These are phyloP conservation scores for Eleusine coracana DNA, from an alignment of 176 grass and related monocot genomes.

Conservation along the genomic window DNA sequence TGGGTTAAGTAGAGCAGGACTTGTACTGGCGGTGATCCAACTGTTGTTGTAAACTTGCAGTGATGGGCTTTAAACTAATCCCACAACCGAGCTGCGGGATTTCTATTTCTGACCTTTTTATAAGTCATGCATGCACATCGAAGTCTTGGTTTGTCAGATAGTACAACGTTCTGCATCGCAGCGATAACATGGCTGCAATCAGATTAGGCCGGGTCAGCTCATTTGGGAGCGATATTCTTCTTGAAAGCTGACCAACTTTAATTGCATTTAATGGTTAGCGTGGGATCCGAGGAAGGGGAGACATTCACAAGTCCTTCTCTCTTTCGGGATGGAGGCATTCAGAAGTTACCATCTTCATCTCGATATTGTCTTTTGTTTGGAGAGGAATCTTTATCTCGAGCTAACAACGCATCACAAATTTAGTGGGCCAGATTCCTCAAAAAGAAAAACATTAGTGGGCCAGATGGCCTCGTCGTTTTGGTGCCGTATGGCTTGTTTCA, in stretches of 20 bases:
- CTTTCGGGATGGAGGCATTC: no score
- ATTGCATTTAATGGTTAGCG: constrained; percentile 12
- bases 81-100: no score
- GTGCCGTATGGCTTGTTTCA: background rate
- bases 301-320: no score
- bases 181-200: constrained; percentile 4
- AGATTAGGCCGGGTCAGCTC: background rate
- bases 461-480: background rate
- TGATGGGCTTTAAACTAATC: no score
- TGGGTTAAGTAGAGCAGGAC: constrained; percentile 1
- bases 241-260: background rate
- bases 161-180: background rate
- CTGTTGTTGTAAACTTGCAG: background rate
- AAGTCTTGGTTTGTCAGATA: background rate
- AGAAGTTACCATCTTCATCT: no score
- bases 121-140: background rate
- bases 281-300: background rate
- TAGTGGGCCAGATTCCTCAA: background rate
- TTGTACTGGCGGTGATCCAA: background rate
- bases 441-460: background rate
- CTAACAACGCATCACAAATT: background rate
- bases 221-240: background rate
- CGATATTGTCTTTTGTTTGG: no score
- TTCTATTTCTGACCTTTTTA: background rate
- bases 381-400: background rate